A percentile compares a stretch with the other conserved stretches of the same genome.
Evolutionary conservation across 2,329 filamentous ascomycete species (phyloP).

Genomic region (Monosporascus sp.): DNA sequence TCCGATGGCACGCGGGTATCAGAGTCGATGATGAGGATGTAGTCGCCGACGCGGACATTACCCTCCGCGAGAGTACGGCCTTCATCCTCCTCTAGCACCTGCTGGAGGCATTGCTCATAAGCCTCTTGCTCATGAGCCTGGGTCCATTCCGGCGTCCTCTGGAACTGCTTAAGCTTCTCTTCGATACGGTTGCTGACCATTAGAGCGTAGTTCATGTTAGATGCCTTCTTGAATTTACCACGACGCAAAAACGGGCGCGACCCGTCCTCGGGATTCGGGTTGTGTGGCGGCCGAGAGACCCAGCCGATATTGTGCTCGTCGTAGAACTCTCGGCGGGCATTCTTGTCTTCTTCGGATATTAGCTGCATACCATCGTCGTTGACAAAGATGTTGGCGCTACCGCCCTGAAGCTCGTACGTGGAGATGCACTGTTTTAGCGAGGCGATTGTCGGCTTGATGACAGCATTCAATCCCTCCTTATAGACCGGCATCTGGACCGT

Average conservation of each 20-base stretch:
- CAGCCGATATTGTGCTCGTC: slow-evolving; percentile 54
- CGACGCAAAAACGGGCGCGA: slow-evolving; percentile 49
- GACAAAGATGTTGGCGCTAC: slow-evolving; percentile 61
- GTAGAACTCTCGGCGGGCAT: slow-evolving; percentile 48
- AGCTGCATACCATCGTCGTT: slow-evolving; percentile 66
- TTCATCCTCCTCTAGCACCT: slow-evolving; percentile 57
- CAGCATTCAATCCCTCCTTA: slow-evolving; percentile 40
- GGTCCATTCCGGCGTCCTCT: slow-evolving; percentile 57
- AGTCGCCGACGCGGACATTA: slow-evolving; percentile 80
- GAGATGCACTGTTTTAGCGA: slow-evolving; percentile 53
- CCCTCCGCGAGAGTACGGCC: slow-evolving; percentile 76
- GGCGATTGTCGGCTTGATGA: slow-evolving; percentile 50
- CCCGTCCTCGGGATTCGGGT: slow-evolving; percentile 45
- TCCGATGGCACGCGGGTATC: slow-evolving; percentile 74
- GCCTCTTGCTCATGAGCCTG: slow-evolving; percentile 62
- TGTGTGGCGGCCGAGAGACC: slow-evolving; percentile 46
- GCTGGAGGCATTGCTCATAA: slow-evolving; percentile 60
- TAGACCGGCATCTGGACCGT: slow-evolving; percentile 46
- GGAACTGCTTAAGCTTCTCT: slow-evolving; percentile 55
- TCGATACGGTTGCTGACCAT: slow-evolving; percentile 66
- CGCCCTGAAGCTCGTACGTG: slow-evolving; percentile 57
- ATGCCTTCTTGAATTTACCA: slow-evolving; percentile 66
- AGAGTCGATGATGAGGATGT: slow-evolving; percentile 73
- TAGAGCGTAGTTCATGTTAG: slow-evolving; percentile 67
- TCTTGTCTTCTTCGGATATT: slow-evolving; percentile 42